These are phyloP conservation scores for Sclerotinia glacialis DNA, from an alignment of 2,329 filamentous ascomycete genomes.

Conservation along the genomic window DNA sequence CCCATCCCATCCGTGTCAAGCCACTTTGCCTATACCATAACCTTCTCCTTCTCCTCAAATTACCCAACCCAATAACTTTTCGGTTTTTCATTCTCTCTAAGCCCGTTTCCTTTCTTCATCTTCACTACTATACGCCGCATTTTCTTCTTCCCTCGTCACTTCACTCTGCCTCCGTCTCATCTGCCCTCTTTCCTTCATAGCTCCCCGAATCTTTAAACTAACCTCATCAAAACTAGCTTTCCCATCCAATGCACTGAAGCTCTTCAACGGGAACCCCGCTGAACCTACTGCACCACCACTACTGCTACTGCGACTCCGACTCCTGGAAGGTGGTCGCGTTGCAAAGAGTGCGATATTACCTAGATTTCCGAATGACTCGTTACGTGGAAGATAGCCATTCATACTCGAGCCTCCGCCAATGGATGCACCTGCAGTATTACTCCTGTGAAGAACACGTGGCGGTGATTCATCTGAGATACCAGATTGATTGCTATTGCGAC, in stretches of 20 bases:
- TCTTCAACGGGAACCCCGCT: constrained; percentile 62
- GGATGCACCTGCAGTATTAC: constrained; percentile 29
- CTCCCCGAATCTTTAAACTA: constrained; percentile 75
- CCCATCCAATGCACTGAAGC: constrained; percentile 66
- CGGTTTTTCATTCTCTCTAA: constrained; percentile 13
- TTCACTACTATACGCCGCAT: constrained; percentile 42
- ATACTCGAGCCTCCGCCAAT: constrained; percentile 36
- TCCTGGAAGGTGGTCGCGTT: constrained; percentile 79
- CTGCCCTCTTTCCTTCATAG: constrained; percentile 76
- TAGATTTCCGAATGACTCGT: constrained; percentile 92
- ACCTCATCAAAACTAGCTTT: constrained; percentile 78
- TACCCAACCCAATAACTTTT: neutral
- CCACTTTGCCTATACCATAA: neutral
- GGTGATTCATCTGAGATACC: constrained; percentile 37
- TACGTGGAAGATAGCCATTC: constrained; percentile 59
- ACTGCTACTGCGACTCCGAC: constrained; percentile 66
- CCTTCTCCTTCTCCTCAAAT: neutral
- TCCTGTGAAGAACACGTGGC: constrained; percentile 36
- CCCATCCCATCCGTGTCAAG: constrained; percentile 8
- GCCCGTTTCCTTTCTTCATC: constrained; percentile 34
- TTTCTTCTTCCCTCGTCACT: constrained; percentile 44
- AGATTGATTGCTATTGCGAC: constrained; percentile 51
- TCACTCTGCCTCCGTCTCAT: constrained; percentile 46
- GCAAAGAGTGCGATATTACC: constrained; percentile 87
- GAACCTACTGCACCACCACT: constrained; percentile 61